A percentile compares a stretch with the other conserved stretches of the same genome.
These are phyloP conservation scores for Plasmopara viticola DNA, from an alignment of 352 stramenopile species.

Conservation along the genomic window DNA sequence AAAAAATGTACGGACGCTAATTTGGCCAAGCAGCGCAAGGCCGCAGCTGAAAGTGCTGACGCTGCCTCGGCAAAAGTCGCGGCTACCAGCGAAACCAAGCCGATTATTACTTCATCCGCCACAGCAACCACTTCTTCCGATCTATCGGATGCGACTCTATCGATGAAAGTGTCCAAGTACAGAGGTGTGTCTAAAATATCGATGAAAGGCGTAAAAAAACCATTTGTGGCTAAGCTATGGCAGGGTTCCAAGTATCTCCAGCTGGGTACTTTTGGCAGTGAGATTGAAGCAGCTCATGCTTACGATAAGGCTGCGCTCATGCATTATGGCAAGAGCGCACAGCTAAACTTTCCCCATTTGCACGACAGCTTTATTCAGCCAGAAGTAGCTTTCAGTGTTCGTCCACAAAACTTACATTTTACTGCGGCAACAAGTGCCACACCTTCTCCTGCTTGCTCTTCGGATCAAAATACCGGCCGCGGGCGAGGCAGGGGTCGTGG, in stretches of 20 bases:
- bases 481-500: slow-evolving; percentile 34
- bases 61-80: not conserved
- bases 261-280: slow-evolving; percentile 61
- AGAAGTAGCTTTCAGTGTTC: slow-evolving; percentile 27
- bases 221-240: slow-evolving; percentile 70
- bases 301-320: slow-evolving; percentile 74
- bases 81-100: not conserved
- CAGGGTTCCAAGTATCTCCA: slow-evolving; percentile 62
- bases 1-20: slow-evolving; percentile 54
- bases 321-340: slow-evolving; percentile 52
- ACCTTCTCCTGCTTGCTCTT: slow-evolving; percentile 2
- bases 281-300: slow-evolving; percentile 75
- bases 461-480: slow-evolving; percentile 17
- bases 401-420: slow-evolving; percentile 9
- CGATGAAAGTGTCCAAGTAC: slow-evolving; percentile 75
- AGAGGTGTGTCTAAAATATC: slow-evolving; percentile 73
- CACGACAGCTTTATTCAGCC: slow-evolving; percentile 58
- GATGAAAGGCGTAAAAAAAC: slow-evolving; percentile 74
- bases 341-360: slow-evolving; percentile 78
- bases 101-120: not conserved
- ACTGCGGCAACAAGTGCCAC: not conserved
- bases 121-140: not conserved
- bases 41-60: slow-evolving; percentile 9
- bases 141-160: slow-evolving; percentile 15
- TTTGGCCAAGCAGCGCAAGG: slow-evolving; percentile 36